phyloP scores from a whole-genome alignment of 176 grass and related monocot genomes.

The Aegilops bicornis region DNA sequence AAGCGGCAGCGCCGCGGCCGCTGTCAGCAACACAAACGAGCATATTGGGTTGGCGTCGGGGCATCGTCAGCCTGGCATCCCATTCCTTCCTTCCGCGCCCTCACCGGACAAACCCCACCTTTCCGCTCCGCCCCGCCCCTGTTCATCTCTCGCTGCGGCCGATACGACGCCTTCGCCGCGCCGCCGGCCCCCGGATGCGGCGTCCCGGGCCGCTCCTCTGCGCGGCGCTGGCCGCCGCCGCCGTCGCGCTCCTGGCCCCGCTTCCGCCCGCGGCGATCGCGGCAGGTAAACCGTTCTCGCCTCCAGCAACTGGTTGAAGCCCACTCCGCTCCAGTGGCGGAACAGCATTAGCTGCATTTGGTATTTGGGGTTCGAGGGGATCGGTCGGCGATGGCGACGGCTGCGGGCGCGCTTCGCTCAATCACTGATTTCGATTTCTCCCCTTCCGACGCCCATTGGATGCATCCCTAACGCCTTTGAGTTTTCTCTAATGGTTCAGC shows the following conservation, averaged over 20 bases:
- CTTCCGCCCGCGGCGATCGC: slow-evolving; percentile 48
- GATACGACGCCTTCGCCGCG: not conserved
- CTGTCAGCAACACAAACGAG: not conserved
- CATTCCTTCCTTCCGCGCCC: slow-evolving; percentile 25
- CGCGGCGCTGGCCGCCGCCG: not conserved
- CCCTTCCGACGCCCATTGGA: not conserved
- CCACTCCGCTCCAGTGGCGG: not conserved
- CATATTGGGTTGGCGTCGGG: slow-evolving; percentile 29
- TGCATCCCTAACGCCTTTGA: not conserved
- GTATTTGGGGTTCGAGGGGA: not conserved
- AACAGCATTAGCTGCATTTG: slow-evolving; percentile 7
- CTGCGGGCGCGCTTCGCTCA: not conserved
- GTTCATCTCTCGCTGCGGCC: not conserved
- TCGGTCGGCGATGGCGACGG: not conserved
- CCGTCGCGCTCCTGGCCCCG: not conserved
- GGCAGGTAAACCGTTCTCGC: slow-evolving; percentile 36
- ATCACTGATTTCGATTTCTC: not conserved
- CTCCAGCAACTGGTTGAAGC: not conserved
- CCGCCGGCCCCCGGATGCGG: not conserved
- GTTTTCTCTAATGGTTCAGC: not conserved
- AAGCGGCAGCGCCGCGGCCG: slow-evolving; percentile 7
- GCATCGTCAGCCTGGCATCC: slow-evolving; percentile 33
- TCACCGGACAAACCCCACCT: not conserved
- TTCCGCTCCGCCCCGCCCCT: not conserved
- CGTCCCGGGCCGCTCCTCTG: not conserved